Base-by-base conservation (phyloP, 176 grass and related monocot genomes). In the Typha latifolia region DNA sequence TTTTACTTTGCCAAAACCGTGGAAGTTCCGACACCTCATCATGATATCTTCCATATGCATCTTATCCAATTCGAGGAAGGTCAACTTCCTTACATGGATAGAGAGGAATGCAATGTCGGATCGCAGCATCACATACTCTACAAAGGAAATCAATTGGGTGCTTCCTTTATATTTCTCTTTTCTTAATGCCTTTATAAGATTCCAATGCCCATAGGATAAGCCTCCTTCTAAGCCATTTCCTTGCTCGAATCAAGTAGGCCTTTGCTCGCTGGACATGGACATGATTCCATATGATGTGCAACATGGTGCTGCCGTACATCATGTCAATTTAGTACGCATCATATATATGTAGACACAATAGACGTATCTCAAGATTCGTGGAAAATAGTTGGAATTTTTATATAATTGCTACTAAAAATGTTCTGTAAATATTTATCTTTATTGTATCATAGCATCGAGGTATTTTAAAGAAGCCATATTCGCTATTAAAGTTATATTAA, bases 51-150 rank as follows among this genome's bases (percentile, higher is more conserved):
- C 15, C 53, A 59, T 21, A 19, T 59, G 53, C 53, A 59, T 21
- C 53, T 59, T 59, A 59, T 21, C 53, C 10, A 59, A 9, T 14
- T 9, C 3, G 16, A 22, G 53, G 16, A 22, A 59, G 15, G 53
- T 19, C 53, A 59, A 59, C 53, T 59, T 59, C 20, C 15, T 59
- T 21, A 59, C 18, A 19, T 10, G 18, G n/a, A 59, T 59, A 59
- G 18, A 59, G 20, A 21, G 9, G 53, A 71, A 74, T 59, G 70
- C 82, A 47, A 72, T 15, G 49, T 76, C 66, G 72, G 34, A 66
- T 85, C 65, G 49, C 66, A 51, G 82, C 82, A 76, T 80, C 61
- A 14, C 66, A 56, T 53, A 24, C 67, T 27, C 66, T 52, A 4
- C 20, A 55, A 57, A 43, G 49, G 48, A 16, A 66, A 22, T 49